phyloP scores from a whole-genome alignment of 1,139 yeast species.

The Magnusiomyces magnusii region DNA sequence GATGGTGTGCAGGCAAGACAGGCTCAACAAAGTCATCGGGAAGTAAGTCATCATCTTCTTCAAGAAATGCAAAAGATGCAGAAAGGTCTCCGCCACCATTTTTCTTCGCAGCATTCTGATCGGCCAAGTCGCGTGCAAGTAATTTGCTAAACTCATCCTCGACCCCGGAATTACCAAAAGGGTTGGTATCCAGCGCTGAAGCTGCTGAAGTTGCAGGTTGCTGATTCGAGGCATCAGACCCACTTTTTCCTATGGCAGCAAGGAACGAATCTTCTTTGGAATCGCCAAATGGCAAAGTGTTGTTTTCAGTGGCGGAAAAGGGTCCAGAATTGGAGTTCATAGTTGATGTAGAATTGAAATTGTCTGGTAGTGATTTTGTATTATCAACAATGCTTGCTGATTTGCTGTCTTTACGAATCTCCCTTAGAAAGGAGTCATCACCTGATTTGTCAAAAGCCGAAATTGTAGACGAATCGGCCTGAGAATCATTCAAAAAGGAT shows the following conservation, averaged over 20 bases:
- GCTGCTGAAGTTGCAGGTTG: neutral
- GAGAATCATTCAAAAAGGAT: neutral
- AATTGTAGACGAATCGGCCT: neutral
- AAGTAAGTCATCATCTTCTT: conserved; percentile 43
- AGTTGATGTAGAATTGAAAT: neutral
- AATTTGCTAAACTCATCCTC: conserved; percentile 20
- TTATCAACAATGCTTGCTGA: neutral
- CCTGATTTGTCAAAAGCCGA: neutral
- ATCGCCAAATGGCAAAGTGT: neutral
- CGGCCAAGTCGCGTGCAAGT: conserved; percentile 13
- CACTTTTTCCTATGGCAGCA: neutral
- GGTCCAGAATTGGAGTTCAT: neutral
- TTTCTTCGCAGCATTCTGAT: conserved; percentile 3
- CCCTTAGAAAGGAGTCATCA: neutral
- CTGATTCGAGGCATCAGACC: neutral
- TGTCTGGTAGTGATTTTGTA: neutral
- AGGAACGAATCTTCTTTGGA: neutral
- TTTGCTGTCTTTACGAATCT: neutral
- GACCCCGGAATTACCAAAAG: conserved; percentile 4
- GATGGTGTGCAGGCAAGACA: conserved; percentile 1
- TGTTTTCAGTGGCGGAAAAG: neutral
- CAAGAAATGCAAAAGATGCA: conserved; percentile 35
- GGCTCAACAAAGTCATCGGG: conserved; percentile 34
- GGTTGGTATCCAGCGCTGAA: neutral
- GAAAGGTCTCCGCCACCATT: conserved; percentile 13